Evolutionary conservation across 208 protist genomes (phyloP), one percentile per base, ranked within the genome.

Genomic region (Acanthamoeba rhysodes): DNA sequence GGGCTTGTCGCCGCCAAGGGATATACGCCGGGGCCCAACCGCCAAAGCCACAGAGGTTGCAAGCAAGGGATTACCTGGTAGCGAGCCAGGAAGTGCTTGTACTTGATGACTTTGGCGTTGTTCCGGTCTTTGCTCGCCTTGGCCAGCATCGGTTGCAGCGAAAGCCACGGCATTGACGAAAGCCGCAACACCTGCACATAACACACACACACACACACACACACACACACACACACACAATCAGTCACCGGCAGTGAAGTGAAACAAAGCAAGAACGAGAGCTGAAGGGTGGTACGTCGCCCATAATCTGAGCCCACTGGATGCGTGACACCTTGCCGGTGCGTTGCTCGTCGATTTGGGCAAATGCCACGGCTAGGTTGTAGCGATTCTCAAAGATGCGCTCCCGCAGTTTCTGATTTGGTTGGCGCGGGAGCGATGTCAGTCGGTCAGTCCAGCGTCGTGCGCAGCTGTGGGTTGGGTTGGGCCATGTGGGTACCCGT

Each of bases 381-480:
- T 93, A 93, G 14, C 87, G 53, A 50, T 93, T 93, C 87, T 93
- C 87, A n/a, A 93, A 93, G 8, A 93, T 93, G 22, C 87, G 53
- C 45, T 93, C 87, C 10, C 87, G 87, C 29, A 93, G 59, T 76
- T 93, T 93, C 64, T 93, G 62, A 16, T 45, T 12, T 22, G 14
- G 55, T 16, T 24, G 55, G 55, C 0, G 55, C 14, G 55, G 55
- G 55, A 84, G 3, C 34, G n/a, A 84, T 20, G 41, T 22, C 41
- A 84, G n/a, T 53, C 8, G 10, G 9, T 22, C 37, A 41, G 37
- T 41, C 37, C 37, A 41, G 37, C 37, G 1, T 41, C 37, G 4
- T 4, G 37, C n/a, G n/a, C n/a, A n/a, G n/a, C n/a, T n/a, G n/a
- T 41, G 37, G 37, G 37, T 41, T 41, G 37, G 37, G 37, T 4